These are phyloP conservation scores for Lepidopterella palustris DNA, from an alignment of 495 filamentous ascomycete genomes.

Conservation along the genomic window DNA sequence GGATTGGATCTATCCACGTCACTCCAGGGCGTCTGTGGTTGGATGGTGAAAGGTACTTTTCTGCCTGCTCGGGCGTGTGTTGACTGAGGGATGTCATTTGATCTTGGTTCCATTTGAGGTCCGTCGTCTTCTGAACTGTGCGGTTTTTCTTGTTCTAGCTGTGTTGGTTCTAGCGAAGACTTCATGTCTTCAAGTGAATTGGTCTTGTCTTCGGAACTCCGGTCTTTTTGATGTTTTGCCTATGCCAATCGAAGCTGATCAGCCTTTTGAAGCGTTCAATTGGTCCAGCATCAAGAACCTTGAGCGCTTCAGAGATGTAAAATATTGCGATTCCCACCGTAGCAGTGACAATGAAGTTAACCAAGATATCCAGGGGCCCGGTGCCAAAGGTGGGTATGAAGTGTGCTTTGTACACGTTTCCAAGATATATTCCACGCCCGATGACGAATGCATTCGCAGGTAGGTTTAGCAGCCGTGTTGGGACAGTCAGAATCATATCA, in stretches of 20 bases:
- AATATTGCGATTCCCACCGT: neutral
- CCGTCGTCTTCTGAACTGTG: neutral
- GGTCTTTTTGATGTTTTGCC: too few species aligned
- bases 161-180: too few species aligned
- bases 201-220: too few species aligned
- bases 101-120: neutral
- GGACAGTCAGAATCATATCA: constrained; percentile 10
- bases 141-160: neutral
- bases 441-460: constrained; percentile 10
- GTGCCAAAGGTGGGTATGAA: constrained; percentile 6
- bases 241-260: too few species aligned
- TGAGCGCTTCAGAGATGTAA: neutral
- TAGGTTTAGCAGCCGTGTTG: constrained; percentile 8
- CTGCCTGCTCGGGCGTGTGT: neutral
- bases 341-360: neutral
- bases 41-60: neutral
- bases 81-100: neutral
- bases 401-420: constrained; percentile 3
- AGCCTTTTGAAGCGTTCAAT: neutral
- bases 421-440: constrained; percentile 21
- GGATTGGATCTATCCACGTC: too few species aligned
- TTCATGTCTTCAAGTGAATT: too few species aligned
- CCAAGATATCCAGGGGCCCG: constrained; percentile 7
- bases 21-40: too few species aligned
- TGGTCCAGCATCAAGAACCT: neutral